Evolutionary conservation across 768 basidiomycete genomes (phyloP).

Genomic region (Lactarius evosmus): DNA sequence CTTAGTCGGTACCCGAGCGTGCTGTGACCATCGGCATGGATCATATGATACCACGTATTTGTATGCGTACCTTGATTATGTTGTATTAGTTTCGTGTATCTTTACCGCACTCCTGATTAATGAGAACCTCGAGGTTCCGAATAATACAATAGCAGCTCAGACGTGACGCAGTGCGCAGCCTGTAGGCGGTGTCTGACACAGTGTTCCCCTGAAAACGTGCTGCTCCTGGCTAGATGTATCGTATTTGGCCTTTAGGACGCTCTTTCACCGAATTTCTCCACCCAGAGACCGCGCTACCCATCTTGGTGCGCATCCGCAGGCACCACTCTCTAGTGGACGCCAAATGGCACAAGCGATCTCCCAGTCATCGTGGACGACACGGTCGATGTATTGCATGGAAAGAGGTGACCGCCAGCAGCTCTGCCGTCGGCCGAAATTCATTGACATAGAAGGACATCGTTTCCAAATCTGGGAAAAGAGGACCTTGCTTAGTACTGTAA

Average conservation of each 20-base stretch:
- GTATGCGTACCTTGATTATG: conserved; percentile 5
- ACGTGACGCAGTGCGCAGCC: not conserved
- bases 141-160: not conserved
- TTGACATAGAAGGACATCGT: too few relatives aligned
- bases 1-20: not conserved
- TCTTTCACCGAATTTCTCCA: too few relatives aligned
- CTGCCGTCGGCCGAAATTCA: too few relatives aligned
- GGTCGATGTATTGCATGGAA: not conserved
- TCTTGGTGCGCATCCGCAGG: not conserved
- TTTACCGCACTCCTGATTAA: not conserved
- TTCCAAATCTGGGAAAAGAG: too few relatives aligned
- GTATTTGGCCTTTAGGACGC: too few relatives aligned
- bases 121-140: not conserved
- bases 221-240: too few relatives aligned
- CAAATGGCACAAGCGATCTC: not conserved
- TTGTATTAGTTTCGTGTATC: conserved; percentile 10
- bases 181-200: not conserved
- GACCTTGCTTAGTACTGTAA: too few relatives aligned
- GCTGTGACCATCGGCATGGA: not conserved
- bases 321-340: not conserved
- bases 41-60: not conserved
- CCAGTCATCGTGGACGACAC: not conserved
- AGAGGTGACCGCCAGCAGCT: too few relatives aligned
- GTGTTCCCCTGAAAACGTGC: too few relatives aligned
- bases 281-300: too few relatives aligned